Conservation (phyloP, 495 filamentous ascomycete genomes). For the Corynascus novoguineensis region DNA sequence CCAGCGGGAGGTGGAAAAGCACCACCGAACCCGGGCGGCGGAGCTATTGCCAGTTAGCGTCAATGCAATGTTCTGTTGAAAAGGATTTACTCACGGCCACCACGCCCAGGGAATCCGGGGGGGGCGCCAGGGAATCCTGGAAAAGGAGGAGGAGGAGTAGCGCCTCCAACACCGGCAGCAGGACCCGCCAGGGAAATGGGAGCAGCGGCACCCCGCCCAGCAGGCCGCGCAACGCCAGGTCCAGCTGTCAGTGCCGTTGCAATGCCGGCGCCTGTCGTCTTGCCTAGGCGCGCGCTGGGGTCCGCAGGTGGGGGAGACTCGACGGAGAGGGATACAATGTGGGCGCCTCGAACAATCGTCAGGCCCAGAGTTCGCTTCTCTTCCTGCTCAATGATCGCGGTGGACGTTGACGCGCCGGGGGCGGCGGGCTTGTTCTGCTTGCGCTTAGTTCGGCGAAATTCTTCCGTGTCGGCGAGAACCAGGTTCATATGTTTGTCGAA, state of each 20-base stretch:
- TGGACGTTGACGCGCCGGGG: constrained; percentile 52
- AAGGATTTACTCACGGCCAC: constrained; percentile 56
- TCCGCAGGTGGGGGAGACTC: constrained; percentile 96
- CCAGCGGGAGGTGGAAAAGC: constrained; percentile 44
- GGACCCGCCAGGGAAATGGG: constrained; percentile 83
- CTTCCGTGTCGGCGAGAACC: constrained; percentile 96
- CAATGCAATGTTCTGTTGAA: background rate
- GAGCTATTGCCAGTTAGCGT: constrained; percentile 34
- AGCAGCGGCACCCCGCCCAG: constrained; percentile 71
- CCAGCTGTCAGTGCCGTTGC: constrained; percentile 69
- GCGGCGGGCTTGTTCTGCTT: constrained; percentile 74
- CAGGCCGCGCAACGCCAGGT: constrained; percentile 85
- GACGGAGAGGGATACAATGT: constrained; percentile 90
- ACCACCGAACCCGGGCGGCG: constrained; percentile 58
- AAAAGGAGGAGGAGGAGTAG: constrained; percentile 64
- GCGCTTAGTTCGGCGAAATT: constrained; percentile 91
- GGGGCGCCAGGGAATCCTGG: constrained; percentile 64
- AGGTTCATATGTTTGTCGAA: constrained; percentile 84
- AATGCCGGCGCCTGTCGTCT: constrained; percentile 62
- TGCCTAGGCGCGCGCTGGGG: constrained; percentile 81
- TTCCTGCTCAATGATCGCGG: constrained; percentile 70
- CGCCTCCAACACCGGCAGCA: constrained; percentile 81
- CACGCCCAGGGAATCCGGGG: constrained; percentile 72
- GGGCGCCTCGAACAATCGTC: constrained; percentile 87
- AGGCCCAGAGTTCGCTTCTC: constrained; percentile 95